Percentiles rank a stretch among this genome's conserved stretches.
Evolutionary conservation across 768 basidiomycete species (phyloP).

Genomic region (Mycena sanguinolenta): DNA sequence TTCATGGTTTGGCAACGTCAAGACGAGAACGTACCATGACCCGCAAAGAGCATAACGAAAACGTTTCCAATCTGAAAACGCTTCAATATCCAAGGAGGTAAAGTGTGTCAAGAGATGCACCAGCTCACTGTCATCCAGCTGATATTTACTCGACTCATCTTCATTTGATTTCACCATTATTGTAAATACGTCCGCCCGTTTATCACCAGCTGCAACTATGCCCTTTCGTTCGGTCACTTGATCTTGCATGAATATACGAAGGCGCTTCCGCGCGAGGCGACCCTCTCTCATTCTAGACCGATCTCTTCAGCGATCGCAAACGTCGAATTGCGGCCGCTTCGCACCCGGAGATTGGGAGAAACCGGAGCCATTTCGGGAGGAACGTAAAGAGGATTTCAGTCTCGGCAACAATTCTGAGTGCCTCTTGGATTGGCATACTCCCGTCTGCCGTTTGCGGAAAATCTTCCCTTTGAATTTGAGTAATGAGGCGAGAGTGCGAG

Average conservation of each 20-base stretch:
- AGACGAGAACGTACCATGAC: constrained; percentile 58
- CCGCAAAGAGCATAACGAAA: constrained; percentile 67
- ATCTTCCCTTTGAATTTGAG: constrained; percentile 33
- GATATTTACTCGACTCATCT: constrained; percentile 54
- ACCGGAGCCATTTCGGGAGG: constrained; percentile 54
- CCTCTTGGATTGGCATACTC: constrained; percentile 53
- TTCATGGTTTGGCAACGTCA: background rate
- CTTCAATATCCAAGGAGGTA: background rate
- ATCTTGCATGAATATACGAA: constrained; percentile 53
- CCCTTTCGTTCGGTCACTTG: constrained; percentile 52
- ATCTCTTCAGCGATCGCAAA: background rate
- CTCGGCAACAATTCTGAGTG: constrained; percentile 51
- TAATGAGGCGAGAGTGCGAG: background rate
- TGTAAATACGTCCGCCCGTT: constrained; percentile 53
- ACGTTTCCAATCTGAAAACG: constrained; percentile 63
- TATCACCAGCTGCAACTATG: constrained; percentile 40
- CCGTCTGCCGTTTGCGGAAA: constrained; percentile 54
- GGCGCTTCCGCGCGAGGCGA: constrained; percentile 46
- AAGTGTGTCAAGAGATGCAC: constrained; percentile 40
- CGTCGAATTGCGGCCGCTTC: background rate
- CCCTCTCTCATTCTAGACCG: constrained; percentile 44
- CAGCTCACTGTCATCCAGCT: constrained; percentile 56
- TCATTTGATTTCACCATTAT: constrained; percentile 62
- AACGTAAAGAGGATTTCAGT: constrained; percentile 42
- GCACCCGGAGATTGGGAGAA: constrained; percentile 51